Percentiles rank a stretch among this genome's conserved stretches.
phyloP scores from a whole-genome alignment of 148 eudicot species.

The Gaultheria prostrata region DNA sequence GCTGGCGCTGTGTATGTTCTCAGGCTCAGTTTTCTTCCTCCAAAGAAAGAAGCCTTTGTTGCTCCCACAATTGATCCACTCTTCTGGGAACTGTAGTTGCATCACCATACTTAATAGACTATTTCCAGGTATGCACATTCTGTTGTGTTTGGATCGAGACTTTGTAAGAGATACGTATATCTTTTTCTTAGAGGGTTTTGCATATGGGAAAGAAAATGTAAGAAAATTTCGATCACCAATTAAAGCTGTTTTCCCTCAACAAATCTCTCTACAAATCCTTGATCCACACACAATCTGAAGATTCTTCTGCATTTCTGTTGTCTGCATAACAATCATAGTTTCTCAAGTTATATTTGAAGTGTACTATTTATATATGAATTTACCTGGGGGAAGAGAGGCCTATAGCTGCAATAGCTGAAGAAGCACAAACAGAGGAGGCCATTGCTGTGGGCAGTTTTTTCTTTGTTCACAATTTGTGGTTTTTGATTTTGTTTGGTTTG shows the following conservation, averaged over 20 bases:
- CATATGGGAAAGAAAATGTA: not conserved
- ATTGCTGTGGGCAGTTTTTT: constrained; percentile 32
- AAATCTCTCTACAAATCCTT: not conserved
- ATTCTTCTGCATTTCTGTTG: too few species aligned
- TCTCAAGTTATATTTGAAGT: not conserved
- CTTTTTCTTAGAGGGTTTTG: too few species aligned
- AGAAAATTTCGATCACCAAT: not conserved
- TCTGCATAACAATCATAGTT: not conserved
- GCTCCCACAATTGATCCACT: constrained; percentile 58
- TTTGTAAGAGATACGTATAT: not conserved
- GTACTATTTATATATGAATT: not conserved
- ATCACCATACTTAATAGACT: not conserved
- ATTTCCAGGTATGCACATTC: not conserved
- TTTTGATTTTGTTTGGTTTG: constrained; percentile 7
- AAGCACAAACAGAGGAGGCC: constrained; percentile 93
- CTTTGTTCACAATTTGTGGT: not conserved
- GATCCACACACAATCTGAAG: not conserved
- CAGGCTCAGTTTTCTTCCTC: constrained; percentile 66
- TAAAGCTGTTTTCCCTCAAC: not conserved
- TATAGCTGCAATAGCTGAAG: constrained; percentile 81
- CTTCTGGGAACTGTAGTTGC: constrained; percentile 64
- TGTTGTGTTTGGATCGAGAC: not conserved
- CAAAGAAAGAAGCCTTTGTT: constrained; percentile 67
- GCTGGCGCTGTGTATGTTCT: constrained; percentile 41
- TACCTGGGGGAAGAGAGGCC: constrained; percentile 83